Evolutionary conservation across 169 alveolate species (phyloP), one percentile per base, ranked within the genome.

Genomic region (Plasmodium knowlesi): DNA sequence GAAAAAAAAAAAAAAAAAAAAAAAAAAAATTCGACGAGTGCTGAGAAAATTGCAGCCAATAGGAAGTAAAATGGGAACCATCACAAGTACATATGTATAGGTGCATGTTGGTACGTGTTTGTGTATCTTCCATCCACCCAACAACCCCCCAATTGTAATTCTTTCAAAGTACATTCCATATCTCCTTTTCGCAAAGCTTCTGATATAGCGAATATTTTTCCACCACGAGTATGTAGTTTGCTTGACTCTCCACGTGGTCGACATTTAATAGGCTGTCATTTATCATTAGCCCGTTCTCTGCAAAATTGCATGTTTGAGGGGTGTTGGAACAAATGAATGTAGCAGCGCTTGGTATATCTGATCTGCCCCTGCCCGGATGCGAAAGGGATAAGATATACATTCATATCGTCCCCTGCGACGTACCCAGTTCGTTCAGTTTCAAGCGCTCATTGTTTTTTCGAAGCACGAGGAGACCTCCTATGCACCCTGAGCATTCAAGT

Each of bases 141-240:
- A 2, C 34, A 1, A 2, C 39, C 34, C 39, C 19, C 41, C 43
- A 0, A 2, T 22, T 67, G 25, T n/a, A 67, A 6, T 34, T 2
- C 5, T n/a, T 46, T 43, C 28, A n/a, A 19, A 25, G 61, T 92
- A 84, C 92, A 39, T 82, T 95, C 93, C 91, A 79, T 22, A 84
- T 89, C 46, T 83, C 54, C 22, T 80, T 67, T 76, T 94, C 80
- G 86, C 93, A 92, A n/a, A 95, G 92, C 72, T 86, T 82, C 28
- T 88, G 92, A 61, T 92, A 95, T 16, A 92, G 84, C n/a, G 96
- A 85, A 83, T 95, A 84, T 71, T 95, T 95, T 83, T 95, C 96
- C 28, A 95, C 96, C 3, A 95, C 93, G 19, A 95, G 37, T n/a
- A 95, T 85, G 85, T 95, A 89, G 54, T 95, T 82, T 37, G 95